Base-by-base conservation (phyloP, 2,329 filamentous ascomycete genomes). In the Pleomassaria siparia region DNA sequence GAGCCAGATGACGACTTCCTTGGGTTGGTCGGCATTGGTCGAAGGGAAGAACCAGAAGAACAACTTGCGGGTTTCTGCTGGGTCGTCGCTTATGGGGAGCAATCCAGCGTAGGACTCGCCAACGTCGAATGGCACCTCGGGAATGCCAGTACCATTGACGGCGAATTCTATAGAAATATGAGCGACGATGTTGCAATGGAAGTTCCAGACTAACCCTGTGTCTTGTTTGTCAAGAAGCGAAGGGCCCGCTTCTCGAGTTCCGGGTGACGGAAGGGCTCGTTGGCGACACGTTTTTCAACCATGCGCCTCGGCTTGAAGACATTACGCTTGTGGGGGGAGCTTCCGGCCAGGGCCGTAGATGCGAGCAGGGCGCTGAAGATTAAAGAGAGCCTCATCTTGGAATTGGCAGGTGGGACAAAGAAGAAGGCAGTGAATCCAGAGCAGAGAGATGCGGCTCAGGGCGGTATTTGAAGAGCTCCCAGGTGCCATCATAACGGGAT, bases 31-130 rank as follows among this genome's bases (percentile, higher is more conserved):
- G 1, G 72, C 62, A 28, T 81, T 80, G 0, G 73, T 74, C 0
- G 81, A 80, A 0, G 84, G 83, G 47, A 85, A 86, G 72, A 86
- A 86, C 82, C 70, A 87, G 60, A 85, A 87, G 67, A 79, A 87
- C 1, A 87, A 65, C 51, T 84, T 68, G 30, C 76, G 68, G 0
- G 70, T 72, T 62, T 82, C 82, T 29, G 79, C 63, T 0, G 73
- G 65, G 13, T 74, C 62, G 29, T 72, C 69, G 2, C 76, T 77
- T 43, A 87, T 81, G 5, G 84, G 82, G 22, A 87, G 64, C 15
- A 80, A 64, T 15, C 84, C 84, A n/a, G 83, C 79, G 55, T 86
- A 86, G 0, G 80, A 83, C 67, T 87, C 83, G 18, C 79, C 79
- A 44, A 88, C 72, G 51, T 90, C 86, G 51, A 88, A 91, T 21